These are phyloP conservation scores for Paradendryphiella salina DNA, from an alignment of 2,329 filamentous ascomycete genomes.

Conservation along the genomic window DNA sequence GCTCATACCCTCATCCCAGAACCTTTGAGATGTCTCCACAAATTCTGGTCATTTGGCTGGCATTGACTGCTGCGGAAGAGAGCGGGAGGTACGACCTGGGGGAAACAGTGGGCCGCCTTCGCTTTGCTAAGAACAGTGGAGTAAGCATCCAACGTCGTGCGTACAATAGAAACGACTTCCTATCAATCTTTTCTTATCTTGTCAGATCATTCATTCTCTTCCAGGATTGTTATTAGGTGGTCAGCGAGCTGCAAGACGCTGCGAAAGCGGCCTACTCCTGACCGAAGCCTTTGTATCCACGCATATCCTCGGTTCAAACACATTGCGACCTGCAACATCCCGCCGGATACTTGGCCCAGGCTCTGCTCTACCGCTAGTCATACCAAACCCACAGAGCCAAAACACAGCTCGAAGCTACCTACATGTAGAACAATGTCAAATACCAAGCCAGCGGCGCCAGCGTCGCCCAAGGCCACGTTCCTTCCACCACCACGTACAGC, in stretches of 20 bases:
- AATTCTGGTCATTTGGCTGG: neutral
- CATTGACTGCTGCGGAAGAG: neutral
- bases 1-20: no score
- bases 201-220: neutral
- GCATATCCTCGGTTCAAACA: neutral
- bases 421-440: neutral
- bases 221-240: neutral
- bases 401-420: neutral
- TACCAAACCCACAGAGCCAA: no score
- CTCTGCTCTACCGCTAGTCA: no score
- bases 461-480: neutral
- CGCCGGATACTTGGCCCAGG: no score
- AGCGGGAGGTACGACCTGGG: neutral
- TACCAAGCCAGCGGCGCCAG: neutral
- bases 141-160: neutral
- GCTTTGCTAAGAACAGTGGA: neutral
- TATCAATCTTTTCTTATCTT: no score
- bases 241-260: no score
- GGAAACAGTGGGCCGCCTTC: no score
- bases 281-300: neutral
- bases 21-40: no score
- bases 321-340: neutral
- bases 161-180: neutral
- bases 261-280: neutral
- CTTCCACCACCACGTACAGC: neutral